These are phyloP conservation scores for Besnoitia besnoiti DNA, from an alignment of 169 alveolate genomes.

Conservation along the genomic window DNA sequence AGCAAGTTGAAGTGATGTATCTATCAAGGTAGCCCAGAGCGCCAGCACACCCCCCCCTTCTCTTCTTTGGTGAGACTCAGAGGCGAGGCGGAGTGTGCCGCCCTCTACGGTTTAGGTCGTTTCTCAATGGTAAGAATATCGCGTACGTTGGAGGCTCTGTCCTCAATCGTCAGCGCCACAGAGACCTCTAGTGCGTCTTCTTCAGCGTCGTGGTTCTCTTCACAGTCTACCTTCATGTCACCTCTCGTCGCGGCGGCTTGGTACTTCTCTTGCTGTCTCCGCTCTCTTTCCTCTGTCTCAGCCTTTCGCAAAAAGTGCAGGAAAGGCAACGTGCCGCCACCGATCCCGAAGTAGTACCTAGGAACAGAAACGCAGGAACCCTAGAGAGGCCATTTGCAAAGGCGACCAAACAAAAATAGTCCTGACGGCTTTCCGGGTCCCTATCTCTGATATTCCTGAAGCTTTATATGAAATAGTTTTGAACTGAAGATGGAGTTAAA, in stretches of 20 bases:
- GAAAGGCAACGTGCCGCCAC: slow-evolving; percentile 32
- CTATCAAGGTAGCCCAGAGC: too few species aligned
- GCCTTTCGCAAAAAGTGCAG: background rate
- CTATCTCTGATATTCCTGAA: too few species aligned
- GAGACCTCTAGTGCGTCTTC: background rate
- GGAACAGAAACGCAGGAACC: background rate
- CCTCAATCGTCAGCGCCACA: background rate
- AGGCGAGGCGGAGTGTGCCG: too few species aligned
- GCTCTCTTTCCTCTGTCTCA: background rate
- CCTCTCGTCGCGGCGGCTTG: too few species aligned
- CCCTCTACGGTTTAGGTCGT: too few species aligned
- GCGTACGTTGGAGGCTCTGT: slow-evolving; percentile 1
- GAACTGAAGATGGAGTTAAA: too few species aligned
- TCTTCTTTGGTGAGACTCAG: too few species aligned
- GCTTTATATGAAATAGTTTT: too few species aligned
- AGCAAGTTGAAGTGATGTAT: too few species aligned
- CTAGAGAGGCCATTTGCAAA: background rate
- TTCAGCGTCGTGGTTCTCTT: background rate
- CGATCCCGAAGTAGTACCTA: background rate
- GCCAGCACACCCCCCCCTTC: too few species aligned
- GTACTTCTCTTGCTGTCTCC: background rate
- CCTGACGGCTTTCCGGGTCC: too few species aligned
- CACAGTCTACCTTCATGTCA: background rate
- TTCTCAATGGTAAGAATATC: background rate
- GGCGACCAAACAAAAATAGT: background rate